A percentile compares a stretch with the other conserved stretches of the same genome.
phyloP scores from a whole-genome alignment of 805 yeast genomes.

The Yarrowia divulgata region DNA sequence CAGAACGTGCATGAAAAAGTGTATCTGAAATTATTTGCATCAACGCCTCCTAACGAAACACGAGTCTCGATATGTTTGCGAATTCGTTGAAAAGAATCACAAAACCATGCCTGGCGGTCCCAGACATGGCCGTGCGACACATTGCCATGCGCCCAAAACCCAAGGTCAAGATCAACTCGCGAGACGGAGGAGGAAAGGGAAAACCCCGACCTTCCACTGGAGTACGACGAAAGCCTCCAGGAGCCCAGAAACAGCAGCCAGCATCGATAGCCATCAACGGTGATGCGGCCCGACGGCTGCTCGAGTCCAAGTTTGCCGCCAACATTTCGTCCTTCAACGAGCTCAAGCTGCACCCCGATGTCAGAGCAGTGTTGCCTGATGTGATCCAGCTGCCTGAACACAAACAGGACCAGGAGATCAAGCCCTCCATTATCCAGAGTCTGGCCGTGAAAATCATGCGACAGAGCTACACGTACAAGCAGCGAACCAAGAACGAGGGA shows the following conservation, averaged over 20 bases:
- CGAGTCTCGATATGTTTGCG: not conserved
- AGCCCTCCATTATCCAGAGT: constrained; percentile 83
- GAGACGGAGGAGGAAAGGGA: constrained; percentile 23
- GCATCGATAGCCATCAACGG: constrained; percentile 36
- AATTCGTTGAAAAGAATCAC: constrained; percentile 19
- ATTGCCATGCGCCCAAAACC: constrained; percentile 39
- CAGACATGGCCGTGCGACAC: constrained; percentile 27
- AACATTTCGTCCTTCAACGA: constrained; percentile 71
- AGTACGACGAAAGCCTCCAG: constrained; percentile 20
- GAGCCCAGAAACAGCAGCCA: constrained; percentile 37
- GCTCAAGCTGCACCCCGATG: constrained; percentile 69
- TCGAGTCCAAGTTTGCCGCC: constrained; percentile 36
- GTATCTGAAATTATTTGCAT: constrained; percentile 29
- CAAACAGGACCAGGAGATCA: constrained; percentile 45
- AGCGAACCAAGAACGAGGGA: constrained; percentile 42
- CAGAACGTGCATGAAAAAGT: constrained; percentile 12
- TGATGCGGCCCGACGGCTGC: constrained; percentile 18
- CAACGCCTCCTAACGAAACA: not conserved
- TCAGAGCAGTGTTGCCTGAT: constrained; percentile 55
- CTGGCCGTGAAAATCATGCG: constrained; percentile 70
- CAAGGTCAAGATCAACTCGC: constrained; percentile 32
- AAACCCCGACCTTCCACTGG: constrained; percentile 34
- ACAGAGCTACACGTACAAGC: constrained; percentile 47
- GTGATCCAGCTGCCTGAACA: constrained; percentile 61
- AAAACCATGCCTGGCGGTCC: constrained; percentile 9